phyloP scores from a whole-genome alignment of 2,329 filamentous ascomycete genomes.

The Exophiala calicioides region DNA sequence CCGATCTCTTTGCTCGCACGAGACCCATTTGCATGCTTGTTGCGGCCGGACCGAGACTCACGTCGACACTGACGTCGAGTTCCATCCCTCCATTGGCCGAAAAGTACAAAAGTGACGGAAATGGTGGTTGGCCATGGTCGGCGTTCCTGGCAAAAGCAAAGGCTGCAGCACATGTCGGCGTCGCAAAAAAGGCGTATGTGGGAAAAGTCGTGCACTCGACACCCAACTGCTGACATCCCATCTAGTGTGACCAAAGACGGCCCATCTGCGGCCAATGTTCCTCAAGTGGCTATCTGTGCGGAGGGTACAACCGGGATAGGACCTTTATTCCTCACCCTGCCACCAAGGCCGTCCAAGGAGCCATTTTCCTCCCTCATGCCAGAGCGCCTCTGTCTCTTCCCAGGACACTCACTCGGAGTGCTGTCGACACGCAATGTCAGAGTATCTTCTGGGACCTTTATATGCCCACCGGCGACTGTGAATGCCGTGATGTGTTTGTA shows the following conservation, averaged over 20 bases:
- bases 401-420: conserved; percentile 21
- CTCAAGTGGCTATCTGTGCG: conserved; percentile 58
- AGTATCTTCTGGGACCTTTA: conserved; percentile 28
- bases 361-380: conserved; percentile 22
- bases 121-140: conserved; percentile 51
- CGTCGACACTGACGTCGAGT: no score
- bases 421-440: conserved; percentile 26
- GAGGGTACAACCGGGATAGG: conserved; percentile 63
- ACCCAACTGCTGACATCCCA: conserved; percentile 6
- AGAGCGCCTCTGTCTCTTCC: conserved; percentile 21
- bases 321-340: conserved; percentile 56
- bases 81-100: not conserved
- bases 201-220: not conserved
- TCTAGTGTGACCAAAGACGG: conserved; percentile 62
- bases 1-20: not conserved
- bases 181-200: conserved; percentile 59
- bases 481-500: conserved; percentile 23
- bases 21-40: conserved; percentile 9
- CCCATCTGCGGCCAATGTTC: conserved; percentile 64
- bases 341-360: conserved; percentile 24
- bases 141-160: conserved; percentile 65
- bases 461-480: conserved; percentile 25
- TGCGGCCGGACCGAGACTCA: conserved; percentile 4
- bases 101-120: not conserved
- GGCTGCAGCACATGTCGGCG: conserved; percentile 64